Evolutionary conservation across 1,284 basidiomycete species (phyloP).

Genomic region (Anthracocystis panici-leucophaei): DNA sequence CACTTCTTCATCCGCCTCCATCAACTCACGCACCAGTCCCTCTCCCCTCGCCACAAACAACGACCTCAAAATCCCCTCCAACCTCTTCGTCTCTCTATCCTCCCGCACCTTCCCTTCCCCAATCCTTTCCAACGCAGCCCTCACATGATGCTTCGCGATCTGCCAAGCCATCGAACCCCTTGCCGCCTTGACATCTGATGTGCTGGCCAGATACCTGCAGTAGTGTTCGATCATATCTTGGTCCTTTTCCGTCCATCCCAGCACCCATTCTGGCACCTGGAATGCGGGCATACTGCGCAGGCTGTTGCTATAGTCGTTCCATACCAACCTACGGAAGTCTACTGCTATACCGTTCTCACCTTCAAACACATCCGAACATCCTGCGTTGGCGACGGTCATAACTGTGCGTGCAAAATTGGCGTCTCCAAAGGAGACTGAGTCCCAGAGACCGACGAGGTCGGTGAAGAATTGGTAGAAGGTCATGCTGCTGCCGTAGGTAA

Average conservation of each 20-base stretch:
- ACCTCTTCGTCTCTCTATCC: not conserved
- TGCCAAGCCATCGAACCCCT: slow-evolving; percentile 75
- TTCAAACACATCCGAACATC: slow-evolving; percentile 28
- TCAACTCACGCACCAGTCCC: slow-evolving; percentile 17
- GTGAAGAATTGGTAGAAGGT: slow-evolving; percentile 93
- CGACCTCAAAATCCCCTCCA: slow-evolving; percentile 20
- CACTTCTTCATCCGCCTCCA: slow-evolving; percentile 4
- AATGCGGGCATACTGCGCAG: slow-evolving; percentile 56
- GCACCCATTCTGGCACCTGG: slow-evolving; percentile 72
- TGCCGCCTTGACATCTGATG: slow-evolving; percentile 66
- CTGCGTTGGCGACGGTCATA: slow-evolving; percentile 74
- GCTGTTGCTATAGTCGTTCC: slow-evolving; percentile 80
- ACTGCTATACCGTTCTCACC: slow-evolving; percentile 76
- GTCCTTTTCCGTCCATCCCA: slow-evolving; percentile 80
- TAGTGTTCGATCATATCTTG: slow-evolving; percentile 76
- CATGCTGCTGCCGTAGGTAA: slow-evolving; percentile 46
- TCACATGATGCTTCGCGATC: slow-evolving; percentile 82
- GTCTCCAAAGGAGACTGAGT: slow-evolving; percentile 88
- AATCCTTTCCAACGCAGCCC: slow-evolving; percentile 8
- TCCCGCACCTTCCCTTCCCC: not conserved
- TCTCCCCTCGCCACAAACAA: slow-evolving; percentile 21
- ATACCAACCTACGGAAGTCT: slow-evolving; percentile 87
- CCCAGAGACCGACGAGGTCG: slow-evolving; percentile 88
- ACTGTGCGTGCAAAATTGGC: slow-evolving; percentile 80
- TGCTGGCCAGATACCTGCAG: slow-evolving; percentile 69